Evolutionary conservation across 768 basidiomycete genomes (phyloP), one percentile per base, ranked within the genome.

Genomic region (Nidularia pulvinata): DNA sequence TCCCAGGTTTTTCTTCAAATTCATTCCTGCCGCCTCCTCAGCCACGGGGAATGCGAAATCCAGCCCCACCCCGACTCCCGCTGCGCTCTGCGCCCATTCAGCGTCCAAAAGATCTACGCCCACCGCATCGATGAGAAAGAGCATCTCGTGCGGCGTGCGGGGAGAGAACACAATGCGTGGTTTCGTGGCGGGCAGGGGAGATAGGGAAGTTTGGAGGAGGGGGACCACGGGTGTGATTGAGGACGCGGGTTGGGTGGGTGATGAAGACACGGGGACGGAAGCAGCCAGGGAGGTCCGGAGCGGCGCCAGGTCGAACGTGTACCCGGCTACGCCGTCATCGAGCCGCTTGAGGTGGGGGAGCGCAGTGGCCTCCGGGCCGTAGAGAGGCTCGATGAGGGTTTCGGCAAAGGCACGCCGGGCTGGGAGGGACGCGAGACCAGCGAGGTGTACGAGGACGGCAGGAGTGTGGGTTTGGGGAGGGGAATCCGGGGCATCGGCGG

Each of bases 71-170:
- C 93, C 93, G 2, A 82, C 57, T 49, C 83, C 77, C 1, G 89
- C 89, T 0, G 86, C 84, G 3, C 73, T 67, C 55, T 86, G 81
- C 0, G 84, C 90, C 86, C 89, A 95, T 6, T 75, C 74, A 0
- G 82, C 78, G 60, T 93, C 91, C 55, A 94, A 86, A 0, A 94
- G 57, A 62, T 95, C 93, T 13, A 91, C 62, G 0, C 93, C 93
- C 2, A 86, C 74, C 43, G 81, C 72, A 1, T 70, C 68, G 33
- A 94, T 76, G 30, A 93, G 78, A 7, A 68, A 69, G 3, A 95
- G 82, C 11, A 93, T 81, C 50, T 91, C 88, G 54, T 93, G 93
- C 1, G 93, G 93, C 0, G 85, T 84, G 3, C 62, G 58, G 0
- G 76, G 63, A 1, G 77, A 76, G 36, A 83, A 84, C 32, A 82